Base-by-base conservation (phyloP, 805 yeast species). In the Schwanniomyces yamadae region DNA sequence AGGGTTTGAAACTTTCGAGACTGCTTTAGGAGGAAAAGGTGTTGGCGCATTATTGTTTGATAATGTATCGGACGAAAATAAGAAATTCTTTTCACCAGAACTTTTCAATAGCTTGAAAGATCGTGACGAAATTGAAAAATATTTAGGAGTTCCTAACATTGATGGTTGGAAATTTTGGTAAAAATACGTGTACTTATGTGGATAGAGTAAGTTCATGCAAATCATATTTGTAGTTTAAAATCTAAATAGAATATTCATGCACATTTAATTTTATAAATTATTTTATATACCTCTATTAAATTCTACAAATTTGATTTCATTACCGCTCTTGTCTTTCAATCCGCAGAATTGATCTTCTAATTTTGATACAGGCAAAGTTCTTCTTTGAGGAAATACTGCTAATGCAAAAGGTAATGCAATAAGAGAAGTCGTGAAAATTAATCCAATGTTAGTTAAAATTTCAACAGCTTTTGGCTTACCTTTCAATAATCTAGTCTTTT, bases 271-370 rank as follows among this genome's bases (percentile, higher is more conserved):
- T n/a, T n/a, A n/a, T n/a, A n/a, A n/a, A n/a, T n/a, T n/a, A n/a
- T n/a, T n/a, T 61, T 75, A 91, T 52, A 93, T 88, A 47, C 99
- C 99, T 62, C 99, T 80, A 64, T 93, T 93, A 65, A 93, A 93
- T 67, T 83, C 82, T 15, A 91, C 89, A 8, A 67, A 59, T 19
- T 65, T 61, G 29, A 87, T 70, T 19, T 59, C 63, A 5, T 71
- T 60, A 6, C 95, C 95, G 10, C 78, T 56, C 33, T 66, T 66
- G 50, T 82, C 83, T 54, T 75, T 80, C 53, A 83, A 69, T 24
- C 68, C 72, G 12, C 67, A 72, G 59, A 91, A 78, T 39, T 78
- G 64, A 1, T 69, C 60, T 61, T 93, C 99, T 37, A 93, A 66
- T 28, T 71, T 66, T 13, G 60, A 43, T 6, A 81, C 83, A 16